These are phyloP conservation scores for Musa beccarii DNA, from an alignment of 176 grass and related monocot species.

Conservation along the genomic window DNA sequence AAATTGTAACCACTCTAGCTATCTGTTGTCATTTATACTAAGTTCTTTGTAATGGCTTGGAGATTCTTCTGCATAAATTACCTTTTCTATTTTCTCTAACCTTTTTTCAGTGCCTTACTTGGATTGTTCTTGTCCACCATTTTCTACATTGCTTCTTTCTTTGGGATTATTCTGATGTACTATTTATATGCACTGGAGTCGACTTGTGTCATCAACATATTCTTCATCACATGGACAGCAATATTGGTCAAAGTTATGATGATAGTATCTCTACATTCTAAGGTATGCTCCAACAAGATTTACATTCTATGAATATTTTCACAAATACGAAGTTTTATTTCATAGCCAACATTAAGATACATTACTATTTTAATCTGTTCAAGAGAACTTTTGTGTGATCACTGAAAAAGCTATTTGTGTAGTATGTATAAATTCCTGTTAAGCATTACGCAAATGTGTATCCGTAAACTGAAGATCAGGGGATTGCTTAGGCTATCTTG, in stretches of 20 bases:
- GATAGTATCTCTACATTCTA: conserved; percentile 74
- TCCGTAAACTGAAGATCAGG: no score
- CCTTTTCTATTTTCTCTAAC: not conserved
- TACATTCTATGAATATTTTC: no score
- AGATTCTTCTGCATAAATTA: not conserved
- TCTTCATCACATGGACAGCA: conserved; percentile 74
- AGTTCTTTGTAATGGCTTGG: not conserved
- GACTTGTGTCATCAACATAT: conserved; percentile 66
- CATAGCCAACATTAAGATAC: no score
- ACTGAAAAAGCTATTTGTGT: no score
- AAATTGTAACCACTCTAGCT: no score
- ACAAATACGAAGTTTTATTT: no score
- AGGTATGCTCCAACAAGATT: conserved; percentile 31
- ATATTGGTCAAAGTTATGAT: conserved; percentile 68
- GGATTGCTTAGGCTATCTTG: no score
- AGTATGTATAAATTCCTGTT: no score
- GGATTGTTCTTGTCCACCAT: conserved; percentile 75
- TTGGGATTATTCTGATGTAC: conserved; percentile 53
- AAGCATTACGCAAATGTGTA: no score
- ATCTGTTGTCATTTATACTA: not conserved
- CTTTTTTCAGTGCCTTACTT: conserved; percentile 42
- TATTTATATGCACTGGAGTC: conserved; percentile 46
- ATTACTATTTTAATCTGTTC: no score
- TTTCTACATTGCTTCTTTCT: conserved; percentile 61
- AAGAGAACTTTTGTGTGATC: no score